Percentiles rank a stretch among this genome's conserved stretches.
phyloP scores from a whole-genome alignment of 805 yeast species.

The Hanseniaspora occidentalis region DNA sequence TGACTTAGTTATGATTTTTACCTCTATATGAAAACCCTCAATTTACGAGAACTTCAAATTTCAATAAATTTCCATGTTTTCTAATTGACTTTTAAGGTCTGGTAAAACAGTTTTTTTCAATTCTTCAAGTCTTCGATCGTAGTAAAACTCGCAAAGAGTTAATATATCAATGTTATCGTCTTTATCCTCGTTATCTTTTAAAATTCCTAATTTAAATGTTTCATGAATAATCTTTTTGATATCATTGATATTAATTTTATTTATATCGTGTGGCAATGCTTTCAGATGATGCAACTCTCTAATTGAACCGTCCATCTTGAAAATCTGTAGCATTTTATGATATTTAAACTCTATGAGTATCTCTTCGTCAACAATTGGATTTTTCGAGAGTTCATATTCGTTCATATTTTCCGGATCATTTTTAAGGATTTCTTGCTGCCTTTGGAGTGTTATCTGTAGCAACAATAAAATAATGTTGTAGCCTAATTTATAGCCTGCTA shows the following conservation, averaged over 20 bases:
- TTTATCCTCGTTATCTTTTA: too few species aligned
- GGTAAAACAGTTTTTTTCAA: too few species aligned
- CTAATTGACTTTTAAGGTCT: too few species aligned
- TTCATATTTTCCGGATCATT: conserved; percentile 10
- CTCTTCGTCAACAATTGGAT: conserved; percentile 19
- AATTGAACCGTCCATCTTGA: conserved; percentile 1
- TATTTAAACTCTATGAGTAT: conserved; percentile 11
- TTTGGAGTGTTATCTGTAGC: conserved; percentile 17
- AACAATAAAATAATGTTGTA: conserved; percentile 11
- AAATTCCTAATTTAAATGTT: conserved; percentile 20
- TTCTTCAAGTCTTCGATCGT: too few species aligned
- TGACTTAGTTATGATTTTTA: too few species aligned
- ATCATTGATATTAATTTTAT: neutral
- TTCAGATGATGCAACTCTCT: too few species aligned
- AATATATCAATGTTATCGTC: too few species aligned
- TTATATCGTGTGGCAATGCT: neutral
- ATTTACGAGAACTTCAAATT: too few species aligned
- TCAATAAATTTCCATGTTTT: too few species aligned
- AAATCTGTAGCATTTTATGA: conserved; percentile 16
- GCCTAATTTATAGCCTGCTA: neutral
- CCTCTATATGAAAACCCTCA: too few species aligned
- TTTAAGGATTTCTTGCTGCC: conserved; percentile 18
- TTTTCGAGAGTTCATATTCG: conserved; percentile 10
- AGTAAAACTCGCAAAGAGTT: too few species aligned
- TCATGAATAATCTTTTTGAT: neutral